A percentile compares a stretch with the other conserved stretches of the same genome.
Evolutionary conservation across 768 basidiomycete genomes (phyloP).

Genomic region (Glaciozyma martinii): DNA sequence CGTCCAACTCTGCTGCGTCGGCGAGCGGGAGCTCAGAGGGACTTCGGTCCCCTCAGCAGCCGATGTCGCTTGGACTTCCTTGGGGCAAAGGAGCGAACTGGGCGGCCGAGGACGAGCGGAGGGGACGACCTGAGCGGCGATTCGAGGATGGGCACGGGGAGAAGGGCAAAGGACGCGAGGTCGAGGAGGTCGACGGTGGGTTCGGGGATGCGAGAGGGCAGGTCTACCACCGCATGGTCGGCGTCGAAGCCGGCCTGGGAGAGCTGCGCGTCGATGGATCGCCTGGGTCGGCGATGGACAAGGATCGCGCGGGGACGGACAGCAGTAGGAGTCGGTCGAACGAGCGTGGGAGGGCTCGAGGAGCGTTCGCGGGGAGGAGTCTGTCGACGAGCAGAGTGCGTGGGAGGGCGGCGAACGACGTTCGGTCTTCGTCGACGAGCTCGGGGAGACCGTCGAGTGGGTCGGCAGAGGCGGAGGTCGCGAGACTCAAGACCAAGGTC

Average conservation of each 20-base stretch:
- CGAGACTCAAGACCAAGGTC: conserved; percentile 25
- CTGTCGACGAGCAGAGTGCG: conserved; percentile 16
- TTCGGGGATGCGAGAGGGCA: conserved; percentile 6
- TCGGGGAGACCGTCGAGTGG: neutral
- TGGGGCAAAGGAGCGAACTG: conserved; percentile 1
- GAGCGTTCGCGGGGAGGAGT: neutral
- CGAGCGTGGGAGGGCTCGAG: neutral
- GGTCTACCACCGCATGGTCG: conserved; percentile 11
- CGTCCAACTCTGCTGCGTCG: conserved; percentile 16
- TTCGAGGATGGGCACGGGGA: conserved; percentile 12
- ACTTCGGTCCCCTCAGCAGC: conserved; percentile 14
- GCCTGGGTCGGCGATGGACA: neutral
- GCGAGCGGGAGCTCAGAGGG: conserved; percentile 20
- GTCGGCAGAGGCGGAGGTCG: conserved; percentile 22
- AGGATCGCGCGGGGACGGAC: neutral
- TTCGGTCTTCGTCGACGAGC: neutral
- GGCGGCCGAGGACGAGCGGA: conserved; percentile 14
- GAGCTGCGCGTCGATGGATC: conserved; percentile 20
- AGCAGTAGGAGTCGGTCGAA: neutral
- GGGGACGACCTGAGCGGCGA: conserved; percentile 22
- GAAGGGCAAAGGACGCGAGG: conserved; percentile 23
- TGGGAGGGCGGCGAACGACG: neutral
- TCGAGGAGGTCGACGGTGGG: conserved; percentile 26
- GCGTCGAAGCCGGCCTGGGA: conserved; percentile 23
- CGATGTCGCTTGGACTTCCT: neutral